Evolutionary conservation across 2,329 filamentous ascomycete species (phyloP), one percentile per base, ranked within the genome.

Genomic region (Clonostachys chloroleuca): DNA sequence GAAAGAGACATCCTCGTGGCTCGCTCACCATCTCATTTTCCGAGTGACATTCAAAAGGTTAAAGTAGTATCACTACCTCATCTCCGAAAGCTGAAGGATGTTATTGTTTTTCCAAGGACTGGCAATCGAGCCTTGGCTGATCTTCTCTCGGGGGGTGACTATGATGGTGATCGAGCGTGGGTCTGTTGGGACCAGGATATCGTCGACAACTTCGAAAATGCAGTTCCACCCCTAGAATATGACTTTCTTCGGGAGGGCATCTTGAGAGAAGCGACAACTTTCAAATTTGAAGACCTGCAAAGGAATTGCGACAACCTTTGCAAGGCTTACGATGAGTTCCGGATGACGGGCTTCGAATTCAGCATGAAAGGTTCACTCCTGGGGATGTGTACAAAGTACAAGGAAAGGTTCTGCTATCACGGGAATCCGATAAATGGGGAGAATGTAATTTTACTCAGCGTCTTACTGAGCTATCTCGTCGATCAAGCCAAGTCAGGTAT

Each of bases 121-220:
- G 87, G 87, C 0, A 59, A 74, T 24, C 68, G 66, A 1, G 80
- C 87, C 0, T 72, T 91, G 0, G 89, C 87, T 0, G 78, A 81
- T 9, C 83, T 84, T 55, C 69, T 92, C 0, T 89, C 87, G 2
- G 89, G 89, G 0, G 89, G 89, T 1, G 89, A 92, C 56, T 92
- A 91, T 51, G 88, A 92, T 53, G 89, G 89, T 0, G 89, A 94
- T 51, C 76, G 70, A n/a, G 80, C 87, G 5, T 92, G 87, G 86
- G 66, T 89, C 0, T 89, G 85, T 56, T 92, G 86, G 85, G 86
- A 92, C 30, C 67, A 72, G 0, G 63, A 67, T 0, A 74, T 94
- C 4, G 85, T 89, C 0, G 55, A 69, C 6, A 81, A 81, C n/a
- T 92, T 92, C 54, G 53, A 57, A 5, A 90, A 87, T 49, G 79